These are phyloP conservation scores for Phialophora expanda DNA, from an alignment of 2,329 filamentous ascomycete species.

Conservation along the genomic window DNA sequence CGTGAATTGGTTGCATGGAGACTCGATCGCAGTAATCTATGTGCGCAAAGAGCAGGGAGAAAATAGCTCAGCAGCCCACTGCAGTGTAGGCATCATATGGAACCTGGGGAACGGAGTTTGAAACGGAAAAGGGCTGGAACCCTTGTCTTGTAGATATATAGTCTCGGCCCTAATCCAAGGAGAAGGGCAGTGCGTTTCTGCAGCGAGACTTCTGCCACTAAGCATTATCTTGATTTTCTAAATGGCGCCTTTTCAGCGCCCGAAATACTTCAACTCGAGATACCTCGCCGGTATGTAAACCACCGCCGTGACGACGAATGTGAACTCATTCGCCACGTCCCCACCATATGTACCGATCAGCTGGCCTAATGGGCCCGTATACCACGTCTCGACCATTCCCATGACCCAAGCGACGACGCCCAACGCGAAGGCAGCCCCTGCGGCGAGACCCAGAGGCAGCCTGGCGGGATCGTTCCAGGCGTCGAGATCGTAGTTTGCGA, in stretches of 20 bases:
- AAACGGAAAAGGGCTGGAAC: background rate
- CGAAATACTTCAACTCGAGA: slow-evolving; percentile 48
- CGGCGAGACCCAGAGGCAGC: slow-evolving; percentile 54
- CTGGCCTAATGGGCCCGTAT: slow-evolving; percentile 52
- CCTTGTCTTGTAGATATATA: background rate
- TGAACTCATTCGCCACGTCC: slow-evolving; percentile 60
- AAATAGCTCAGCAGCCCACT: too few species aligned
- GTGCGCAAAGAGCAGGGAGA: too few species aligned
- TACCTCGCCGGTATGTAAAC: slow-evolving; percentile 56
- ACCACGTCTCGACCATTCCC: slow-evolving; percentile 65
- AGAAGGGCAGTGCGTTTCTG: background rate
- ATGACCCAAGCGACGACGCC: slow-evolving; percentile 59
- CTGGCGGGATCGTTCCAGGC: slow-evolving; percentile 54
- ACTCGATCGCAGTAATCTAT: background rate
- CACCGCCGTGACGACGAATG: slow-evolving; percentile 56
- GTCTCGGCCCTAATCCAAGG: background rate
- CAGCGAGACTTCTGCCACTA: background rate
- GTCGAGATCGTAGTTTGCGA: slow-evolving; percentile 56
- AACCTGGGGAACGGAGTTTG: background rate
- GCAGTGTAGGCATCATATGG: background rate
- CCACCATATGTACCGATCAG: slow-evolving; percentile 54
- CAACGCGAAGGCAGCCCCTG: slow-evolving; percentile 51
- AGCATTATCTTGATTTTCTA: background rate
- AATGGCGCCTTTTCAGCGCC: slow-evolving; percentile 20
- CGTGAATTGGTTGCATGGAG: background rate